Percentiles rank a stretch among this genome's conserved stretches.
Conservation (phyloP, 2,329 filamentous ascomycete species). For the Ilyonectria destructans region DNA sequence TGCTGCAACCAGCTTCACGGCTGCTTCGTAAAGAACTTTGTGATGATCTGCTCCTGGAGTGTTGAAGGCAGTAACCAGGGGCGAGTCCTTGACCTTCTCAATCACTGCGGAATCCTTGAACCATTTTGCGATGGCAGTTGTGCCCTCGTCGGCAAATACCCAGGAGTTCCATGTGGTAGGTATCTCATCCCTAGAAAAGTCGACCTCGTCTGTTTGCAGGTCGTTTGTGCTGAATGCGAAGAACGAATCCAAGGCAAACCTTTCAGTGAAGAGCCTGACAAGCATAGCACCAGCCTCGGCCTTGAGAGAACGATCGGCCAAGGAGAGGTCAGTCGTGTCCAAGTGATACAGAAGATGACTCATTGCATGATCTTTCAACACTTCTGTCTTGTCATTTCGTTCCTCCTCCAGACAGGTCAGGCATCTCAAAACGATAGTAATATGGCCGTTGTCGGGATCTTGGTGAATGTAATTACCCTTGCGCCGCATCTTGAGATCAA, state of each 20-base stretch:
- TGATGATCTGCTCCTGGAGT: background rate
- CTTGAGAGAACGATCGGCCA: conserved; percentile 29
- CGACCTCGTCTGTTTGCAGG: background rate
- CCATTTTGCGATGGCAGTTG: conserved; percentile 22
- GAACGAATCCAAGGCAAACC: conserved; percentile 19
- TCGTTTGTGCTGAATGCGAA: background rate
- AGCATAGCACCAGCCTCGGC: conserved; percentile 23
- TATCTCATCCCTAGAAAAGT: background rate
- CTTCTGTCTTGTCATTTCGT: conserved; percentile 13
- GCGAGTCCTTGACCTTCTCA: conserved; percentile 25
- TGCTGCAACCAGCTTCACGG: background rate
- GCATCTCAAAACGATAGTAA: conserved; percentile 49
- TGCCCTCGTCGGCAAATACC: conserved; percentile 1
- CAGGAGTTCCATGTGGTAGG: background rate
- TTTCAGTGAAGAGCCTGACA: conserved; percentile 30
- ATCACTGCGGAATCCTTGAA: conserved; percentile 34
- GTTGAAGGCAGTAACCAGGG: conserved; percentile 22
- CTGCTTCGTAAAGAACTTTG: background rate
- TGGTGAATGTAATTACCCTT: conserved; percentile 52
- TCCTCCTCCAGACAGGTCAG: conserved; percentile 23
- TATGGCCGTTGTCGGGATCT: conserved; percentile 53
- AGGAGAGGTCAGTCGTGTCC: conserved; percentile 19
- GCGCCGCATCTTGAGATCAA: conserved; percentile 49
- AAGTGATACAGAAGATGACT: conserved; percentile 9
- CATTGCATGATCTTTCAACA: background rate